Evolutionary conservation across 192 early-diverging fungal genomes (phyloP).

Genomic region (Podila epigama): DNA sequence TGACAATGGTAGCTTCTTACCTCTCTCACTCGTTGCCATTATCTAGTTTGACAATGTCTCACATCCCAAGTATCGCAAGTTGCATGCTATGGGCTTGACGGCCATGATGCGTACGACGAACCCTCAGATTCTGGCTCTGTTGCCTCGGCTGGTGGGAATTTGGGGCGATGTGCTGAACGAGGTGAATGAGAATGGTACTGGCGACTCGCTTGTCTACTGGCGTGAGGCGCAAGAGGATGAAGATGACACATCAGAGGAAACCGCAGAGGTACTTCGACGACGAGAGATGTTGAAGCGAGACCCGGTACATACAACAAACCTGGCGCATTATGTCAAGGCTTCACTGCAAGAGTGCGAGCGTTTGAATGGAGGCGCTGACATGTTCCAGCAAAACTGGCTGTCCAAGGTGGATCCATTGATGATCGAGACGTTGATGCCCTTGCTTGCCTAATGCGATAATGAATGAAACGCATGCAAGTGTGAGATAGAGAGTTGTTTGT

Average conservation of each 20-base stretch:
- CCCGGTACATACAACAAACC: slow-evolving; percentile 63
- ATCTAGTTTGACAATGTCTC: slow-evolving; percentile 85
- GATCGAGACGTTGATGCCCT: slow-evolving; percentile 23
- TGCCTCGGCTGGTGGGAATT: slow-evolving; percentile 62
- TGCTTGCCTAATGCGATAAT: slow-evolving; percentile 18
- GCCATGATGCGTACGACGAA: slow-evolving; percentile 61
- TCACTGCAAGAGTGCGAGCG: slow-evolving; percentile 59
- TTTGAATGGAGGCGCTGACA: slow-evolving; percentile 55
- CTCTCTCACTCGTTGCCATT: too few species aligned
- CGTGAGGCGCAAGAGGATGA: slow-evolving; percentile 57
- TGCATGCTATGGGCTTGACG: slow-evolving; percentile 67
- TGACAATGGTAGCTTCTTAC: too few species aligned
- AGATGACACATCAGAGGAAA: slow-evolving; percentile 56
- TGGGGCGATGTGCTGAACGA: slow-evolving; percentile 72
- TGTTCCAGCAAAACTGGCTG: slow-evolving; percentile 48
- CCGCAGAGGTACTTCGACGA: slow-evolving; percentile 60
- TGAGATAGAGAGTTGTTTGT: too few species aligned
- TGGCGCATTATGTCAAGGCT: slow-evolving; percentile 59
- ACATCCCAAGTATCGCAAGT: slow-evolving; percentile 71
- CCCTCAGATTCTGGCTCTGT: slow-evolving; percentile 51
- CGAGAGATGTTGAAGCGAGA: slow-evolving; percentile 62
- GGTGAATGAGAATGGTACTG: slow-evolving; percentile 62
- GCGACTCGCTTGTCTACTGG: slow-evolving; percentile 70
- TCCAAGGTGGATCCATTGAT: slow-evolving; percentile 56
- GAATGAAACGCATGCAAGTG: too few species aligned